phyloP scores from a whole-genome alignment of 352 stramenopile genomes.

The Phytopythium boreale region DNA sequence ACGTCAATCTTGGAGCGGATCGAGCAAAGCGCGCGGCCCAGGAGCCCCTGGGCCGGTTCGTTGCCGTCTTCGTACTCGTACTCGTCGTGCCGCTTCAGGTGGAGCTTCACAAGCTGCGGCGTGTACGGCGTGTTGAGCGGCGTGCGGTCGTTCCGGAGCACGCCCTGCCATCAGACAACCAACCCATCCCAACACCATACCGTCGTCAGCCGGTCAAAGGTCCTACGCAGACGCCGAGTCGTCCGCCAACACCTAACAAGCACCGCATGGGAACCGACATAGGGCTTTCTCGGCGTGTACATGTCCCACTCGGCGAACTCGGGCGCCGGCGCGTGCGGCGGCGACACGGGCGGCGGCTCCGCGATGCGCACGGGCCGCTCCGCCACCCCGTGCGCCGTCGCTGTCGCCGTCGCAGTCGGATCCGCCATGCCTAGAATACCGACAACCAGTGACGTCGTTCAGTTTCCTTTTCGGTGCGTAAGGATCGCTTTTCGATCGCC shows the following conservation, averaged over 20 bases:
- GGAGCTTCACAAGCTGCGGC: constrained; percentile 81
- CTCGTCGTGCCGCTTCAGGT: constrained; percentile 62
- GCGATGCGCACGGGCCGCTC: constrained; percentile 20
- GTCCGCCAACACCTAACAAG: neutral
- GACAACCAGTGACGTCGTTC: neutral
- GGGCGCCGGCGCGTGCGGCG: constrained; percentile 15
- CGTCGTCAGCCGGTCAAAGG: neutral
- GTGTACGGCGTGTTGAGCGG: constrained; percentile 83
- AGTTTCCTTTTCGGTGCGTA: neutral
- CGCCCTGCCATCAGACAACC: constrained; percentile 26
- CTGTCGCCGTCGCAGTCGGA: constrained; percentile 15
- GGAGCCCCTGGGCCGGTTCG: constrained; percentile 20
- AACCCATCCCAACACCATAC: neutral
- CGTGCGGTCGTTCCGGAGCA: constrained; percentile 68
- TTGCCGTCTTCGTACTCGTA: constrained; percentile 36
- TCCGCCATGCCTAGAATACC: neutral
- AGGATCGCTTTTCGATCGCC: too few species aligned
- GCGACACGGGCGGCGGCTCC: neutral
- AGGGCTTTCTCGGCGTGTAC: constrained; percentile 45
- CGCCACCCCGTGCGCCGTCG: constrained; percentile 13
- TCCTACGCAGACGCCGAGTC: neutral
- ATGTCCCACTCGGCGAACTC: constrained; percentile 53
- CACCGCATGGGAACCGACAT: neutral
- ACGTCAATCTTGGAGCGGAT: constrained; percentile 41
- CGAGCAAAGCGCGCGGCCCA: constrained; percentile 26